phyloP scores from a whole-genome alignment of 495 filamentous ascomycete genomes.

The Aspergillus egyptiacus region DNA sequence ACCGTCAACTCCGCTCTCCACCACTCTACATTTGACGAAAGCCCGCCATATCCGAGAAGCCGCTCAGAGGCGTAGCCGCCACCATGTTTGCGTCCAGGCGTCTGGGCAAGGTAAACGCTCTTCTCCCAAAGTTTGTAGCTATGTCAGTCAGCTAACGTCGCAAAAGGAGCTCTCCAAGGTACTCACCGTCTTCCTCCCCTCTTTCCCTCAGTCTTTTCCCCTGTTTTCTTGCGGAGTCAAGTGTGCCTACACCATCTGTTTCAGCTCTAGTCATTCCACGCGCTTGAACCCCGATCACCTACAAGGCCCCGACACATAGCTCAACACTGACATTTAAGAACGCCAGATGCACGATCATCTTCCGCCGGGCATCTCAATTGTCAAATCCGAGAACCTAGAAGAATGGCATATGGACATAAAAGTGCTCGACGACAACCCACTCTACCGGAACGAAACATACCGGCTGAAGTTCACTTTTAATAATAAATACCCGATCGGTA shows the following conservation, averaged over 20 bases:
- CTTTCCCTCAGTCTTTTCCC: too few species aligned
- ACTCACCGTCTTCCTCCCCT: conserved; percentile 8
- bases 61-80: too few species aligned
- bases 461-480: conserved; percentile 83
- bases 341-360: conserved; percentile 42
- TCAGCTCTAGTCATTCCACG: not conserved
- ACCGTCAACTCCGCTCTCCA: not conserved
- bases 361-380: conserved; percentile 68
- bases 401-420: conserved; percentile 92
- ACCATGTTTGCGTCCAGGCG: conserved; percentile 45
- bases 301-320: not conserved
- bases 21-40: too few species aligned
- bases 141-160: conserved; percentile 5
- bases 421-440: conserved; percentile 84
- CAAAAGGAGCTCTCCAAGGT: conserved; percentile 41
- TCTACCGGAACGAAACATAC: conserved; percentile 77
- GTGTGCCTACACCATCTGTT: not conserved
- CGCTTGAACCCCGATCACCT: not conserved
- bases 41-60: not conserved
- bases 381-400: conserved; percentile 71
- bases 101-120: conserved; percentile 39
- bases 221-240: too few species aligned
- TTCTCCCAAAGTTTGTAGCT: not conserved
- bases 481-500: conserved; percentile 85
- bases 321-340: not conserved